Percentiles rank a stretch among this genome's conserved stretches.
Conservation (phyloP, 331 rosid species). For the Quercus phellos region DNA sequence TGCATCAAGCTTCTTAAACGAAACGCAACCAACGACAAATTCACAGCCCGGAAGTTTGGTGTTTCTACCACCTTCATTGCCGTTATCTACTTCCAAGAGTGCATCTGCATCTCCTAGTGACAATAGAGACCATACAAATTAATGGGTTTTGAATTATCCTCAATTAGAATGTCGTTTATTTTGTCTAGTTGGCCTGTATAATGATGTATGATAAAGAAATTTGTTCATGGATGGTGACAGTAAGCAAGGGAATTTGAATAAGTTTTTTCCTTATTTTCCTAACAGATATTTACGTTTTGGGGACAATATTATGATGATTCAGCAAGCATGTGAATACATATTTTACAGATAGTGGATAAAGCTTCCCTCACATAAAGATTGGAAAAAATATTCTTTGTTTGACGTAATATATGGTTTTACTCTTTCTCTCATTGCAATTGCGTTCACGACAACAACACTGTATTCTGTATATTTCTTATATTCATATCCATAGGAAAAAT, state of each 20-base stretch:
- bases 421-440: too few relatives aligned
- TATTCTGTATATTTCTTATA: too few relatives aligned
- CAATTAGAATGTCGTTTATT: background rate
- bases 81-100: slow-evolving; percentile 53
- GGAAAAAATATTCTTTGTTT: too few relatives aligned
- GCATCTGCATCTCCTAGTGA: slow-evolving; percentile 58
- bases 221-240: background rate
- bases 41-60: slow-evolving; percentile 42
- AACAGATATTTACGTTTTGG: background rate
- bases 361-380: too few relatives aligned
- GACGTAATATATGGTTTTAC: too few relatives aligned
- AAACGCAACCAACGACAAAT: slow-evolving; percentile 6
- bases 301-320: background rate
- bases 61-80: slow-evolving; percentile 46
- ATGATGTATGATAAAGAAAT: background rate
- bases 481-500: too few relatives aligned
- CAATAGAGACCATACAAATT: slow-evolving; percentile 36
- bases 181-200: background rate
- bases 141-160: background rate
- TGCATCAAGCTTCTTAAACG: slow-evolving; percentile 55
- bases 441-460: too few relatives aligned
- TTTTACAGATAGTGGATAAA: too few relatives aligned
- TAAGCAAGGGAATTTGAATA: background rate
- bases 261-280: background rate
- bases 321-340: background rate